A percentile compares a stretch with the other conserved stretches of the same genome.
These are phyloP conservation scores for Plasmodium billcollinsi DNA, from an alignment of 169 alveolate species.

Conservation along the genomic window DNA sequence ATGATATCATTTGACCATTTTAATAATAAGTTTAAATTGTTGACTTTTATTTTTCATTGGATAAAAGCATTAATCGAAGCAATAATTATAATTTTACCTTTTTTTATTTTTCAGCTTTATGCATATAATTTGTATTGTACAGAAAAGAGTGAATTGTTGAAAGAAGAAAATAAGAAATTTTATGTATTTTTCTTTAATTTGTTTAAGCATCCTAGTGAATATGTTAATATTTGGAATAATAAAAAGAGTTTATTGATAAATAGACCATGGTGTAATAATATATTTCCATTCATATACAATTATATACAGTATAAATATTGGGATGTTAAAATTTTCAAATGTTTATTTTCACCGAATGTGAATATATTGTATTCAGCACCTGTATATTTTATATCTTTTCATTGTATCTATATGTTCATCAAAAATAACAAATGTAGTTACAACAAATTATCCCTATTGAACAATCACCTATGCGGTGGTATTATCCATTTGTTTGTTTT, in stretches of 20 bases:
- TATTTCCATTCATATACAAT: constrained; percentile 77
- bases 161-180: constrained; percentile 57
- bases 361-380: constrained; percentile 60
- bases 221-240: constrained; percentile 14
- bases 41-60: constrained; percentile 72
- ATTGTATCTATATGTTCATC: constrained; percentile 28
- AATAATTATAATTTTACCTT: constrained; percentile 77
- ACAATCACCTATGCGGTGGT: constrained; percentile 20
- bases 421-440: background rate
- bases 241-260: background rate
- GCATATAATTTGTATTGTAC: constrained; percentile 80
- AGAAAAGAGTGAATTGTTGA: constrained; percentile 26
- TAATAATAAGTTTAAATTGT: background rate
- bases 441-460: background rate
- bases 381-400: constrained; percentile 47
- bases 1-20: background rate
- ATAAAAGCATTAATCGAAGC: constrained; percentile 80
- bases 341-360: constrained; percentile 46
- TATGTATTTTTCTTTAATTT: constrained; percentile 40
- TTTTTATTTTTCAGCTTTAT: constrained; percentile 79
- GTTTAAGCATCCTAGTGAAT: constrained; percentile 13
- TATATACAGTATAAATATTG: constrained; percentile 83
- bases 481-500: constrained; percentile 36
- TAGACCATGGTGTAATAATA: constrained; percentile 84
- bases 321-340: constrained; percentile 81